Conservation (phyloP, 345 rosid genomes). For the Eucalyptus marginata region DNA sequence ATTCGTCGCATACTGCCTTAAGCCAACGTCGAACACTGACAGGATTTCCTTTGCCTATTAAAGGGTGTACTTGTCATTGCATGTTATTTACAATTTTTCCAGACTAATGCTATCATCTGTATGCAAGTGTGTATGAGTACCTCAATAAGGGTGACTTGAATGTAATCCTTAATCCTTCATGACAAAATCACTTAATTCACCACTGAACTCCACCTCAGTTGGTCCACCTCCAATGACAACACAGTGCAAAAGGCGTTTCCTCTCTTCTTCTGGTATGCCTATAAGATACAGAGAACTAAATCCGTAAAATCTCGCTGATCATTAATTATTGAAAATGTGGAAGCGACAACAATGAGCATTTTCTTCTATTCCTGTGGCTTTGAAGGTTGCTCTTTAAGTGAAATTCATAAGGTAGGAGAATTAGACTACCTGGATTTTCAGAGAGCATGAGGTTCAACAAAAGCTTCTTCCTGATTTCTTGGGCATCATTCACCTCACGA, state of each 20-base stretch:
- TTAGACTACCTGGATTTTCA: constrained; percentile 62
- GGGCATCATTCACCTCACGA: constrained; percentile 92
- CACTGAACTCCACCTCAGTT: too few relatives aligned
- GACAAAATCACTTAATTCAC: too few relatives aligned
- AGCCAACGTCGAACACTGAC: constrained; percentile 66
- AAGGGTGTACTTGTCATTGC: neutral
- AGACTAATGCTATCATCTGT: too few relatives aligned
- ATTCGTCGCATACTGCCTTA: constrained; percentile 46
- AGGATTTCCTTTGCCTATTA: constrained; percentile 72
- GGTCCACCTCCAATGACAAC: too few relatives aligned
- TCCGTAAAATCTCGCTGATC: neutral
- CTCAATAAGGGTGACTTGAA: too few relatives aligned
- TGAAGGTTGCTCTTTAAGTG: neutral
- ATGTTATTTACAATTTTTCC: neutral
- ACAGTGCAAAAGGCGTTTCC: too few relatives aligned
- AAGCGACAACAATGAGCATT: neutral
- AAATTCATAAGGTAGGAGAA: neutral
- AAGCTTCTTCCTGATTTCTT: constrained; percentile 86
- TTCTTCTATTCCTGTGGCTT: neutral
- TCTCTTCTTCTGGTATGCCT: too few relatives aligned
- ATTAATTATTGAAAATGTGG: neutral
- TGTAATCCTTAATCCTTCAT: too few relatives aligned
- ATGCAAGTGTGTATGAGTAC: too few relatives aligned
- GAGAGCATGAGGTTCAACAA: constrained; percentile 91
- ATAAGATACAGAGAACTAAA: too few relatives aligned